Evolutionary conservation across 2,329 filamentous ascomycete species (phyloP).

Genomic region (Pseudogymnoascus sp.): DNA sequence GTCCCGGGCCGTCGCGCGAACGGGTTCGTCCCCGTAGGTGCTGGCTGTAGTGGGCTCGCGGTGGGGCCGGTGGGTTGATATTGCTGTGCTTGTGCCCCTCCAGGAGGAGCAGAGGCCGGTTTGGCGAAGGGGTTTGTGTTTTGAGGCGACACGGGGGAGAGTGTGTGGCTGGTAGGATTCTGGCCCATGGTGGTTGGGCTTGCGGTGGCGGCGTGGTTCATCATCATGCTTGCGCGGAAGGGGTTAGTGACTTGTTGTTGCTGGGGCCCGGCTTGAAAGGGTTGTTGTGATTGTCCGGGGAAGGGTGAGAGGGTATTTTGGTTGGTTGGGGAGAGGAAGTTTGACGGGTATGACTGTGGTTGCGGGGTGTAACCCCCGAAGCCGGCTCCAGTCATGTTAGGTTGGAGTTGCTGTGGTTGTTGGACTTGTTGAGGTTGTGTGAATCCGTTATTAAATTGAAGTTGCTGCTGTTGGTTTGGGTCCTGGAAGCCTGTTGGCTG

Average conservation of each 20-base stretch:
- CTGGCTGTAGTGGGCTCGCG: conserved; percentile 45
- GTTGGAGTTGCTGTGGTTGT: conserved; percentile 40
- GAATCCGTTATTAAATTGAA: conserved; percentile 26
- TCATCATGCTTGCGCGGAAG: conserved; percentile 86
- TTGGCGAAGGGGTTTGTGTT: conserved; percentile 87
- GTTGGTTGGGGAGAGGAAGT: conserved; percentile 47
- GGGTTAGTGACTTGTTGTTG: conserved; percentile 73
- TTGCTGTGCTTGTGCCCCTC: conserved; percentile 25
- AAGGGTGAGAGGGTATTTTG: conserved; percentile 49
- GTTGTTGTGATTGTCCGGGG: conserved; percentile 26
- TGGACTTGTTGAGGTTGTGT: conserved; percentile 18
- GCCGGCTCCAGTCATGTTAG: conserved; percentile 64
- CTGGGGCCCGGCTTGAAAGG: conserved; percentile 33
- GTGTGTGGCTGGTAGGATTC: conserved; percentile 33
- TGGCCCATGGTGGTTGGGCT: conserved; percentile 23
- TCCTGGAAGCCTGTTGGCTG: conserved; percentile 36
- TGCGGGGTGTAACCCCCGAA: conserved; percentile 76
- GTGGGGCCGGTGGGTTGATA: conserved; percentile 34
- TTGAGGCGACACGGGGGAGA: conserved; percentile 47
- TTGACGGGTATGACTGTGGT: conserved; percentile 49
- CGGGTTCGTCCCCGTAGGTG: conserved; percentile 65
- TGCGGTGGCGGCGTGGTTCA: conserved; percentile 43
- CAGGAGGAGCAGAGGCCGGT: conserved; percentile 34
- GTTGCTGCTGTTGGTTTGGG: conserved; percentile 34
- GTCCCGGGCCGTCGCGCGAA: conserved; percentile 48